Conservation (phyloP, 2,329 filamentous ascomycete species). For the Hirsutella minnesotensis region DNA sequence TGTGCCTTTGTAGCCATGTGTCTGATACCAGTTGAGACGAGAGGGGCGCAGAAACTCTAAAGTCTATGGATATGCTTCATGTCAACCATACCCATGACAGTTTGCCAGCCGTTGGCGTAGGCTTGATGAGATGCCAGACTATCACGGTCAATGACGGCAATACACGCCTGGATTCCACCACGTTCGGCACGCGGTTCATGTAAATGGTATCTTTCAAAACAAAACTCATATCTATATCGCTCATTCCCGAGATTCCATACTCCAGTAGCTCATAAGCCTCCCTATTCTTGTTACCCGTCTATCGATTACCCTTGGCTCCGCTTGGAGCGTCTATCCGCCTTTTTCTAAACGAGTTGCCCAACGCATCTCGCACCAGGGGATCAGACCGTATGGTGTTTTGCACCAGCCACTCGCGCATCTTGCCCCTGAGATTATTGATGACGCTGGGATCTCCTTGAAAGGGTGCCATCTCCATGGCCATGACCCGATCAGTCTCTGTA, state of each 20-base stretch:
- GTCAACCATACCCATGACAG: too few relatives aligned
- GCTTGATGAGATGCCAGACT: too few relatives aligned
- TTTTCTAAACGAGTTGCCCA: slow-evolving; percentile 55
- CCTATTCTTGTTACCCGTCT: background rate
- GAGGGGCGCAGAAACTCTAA: slow-evolving; percentile 44
- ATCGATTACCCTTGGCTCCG: slow-evolving; percentile 44
- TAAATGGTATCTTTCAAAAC: background rate
- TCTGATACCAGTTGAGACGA: slow-evolving; percentile 50
- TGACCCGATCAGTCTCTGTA: slow-evolving; percentile 54
- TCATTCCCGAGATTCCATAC: background rate
- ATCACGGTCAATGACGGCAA: too few relatives aligned
- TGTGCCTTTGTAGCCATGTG: slow-evolving; percentile 48
- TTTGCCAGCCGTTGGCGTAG: too few relatives aligned
- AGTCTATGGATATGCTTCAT: background rate
- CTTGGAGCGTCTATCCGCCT: slow-evolving; percentile 49
- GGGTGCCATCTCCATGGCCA: slow-evolving; percentile 71
- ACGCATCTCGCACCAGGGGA: slow-evolving; percentile 70
- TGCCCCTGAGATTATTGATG: slow-evolving; percentile 47
- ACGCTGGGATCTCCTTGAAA: slow-evolving; percentile 61
- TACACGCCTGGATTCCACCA: too few relatives aligned
- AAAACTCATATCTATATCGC: too few relatives aligned
- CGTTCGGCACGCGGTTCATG: too few relatives aligned
- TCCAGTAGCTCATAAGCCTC: background rate
- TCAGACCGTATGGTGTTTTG: slow-evolving; percentile 73
- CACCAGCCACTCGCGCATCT: slow-evolving; percentile 77